Conservation (phyloP, 345 rosid species). For the Pugionium cornutum region DNA sequence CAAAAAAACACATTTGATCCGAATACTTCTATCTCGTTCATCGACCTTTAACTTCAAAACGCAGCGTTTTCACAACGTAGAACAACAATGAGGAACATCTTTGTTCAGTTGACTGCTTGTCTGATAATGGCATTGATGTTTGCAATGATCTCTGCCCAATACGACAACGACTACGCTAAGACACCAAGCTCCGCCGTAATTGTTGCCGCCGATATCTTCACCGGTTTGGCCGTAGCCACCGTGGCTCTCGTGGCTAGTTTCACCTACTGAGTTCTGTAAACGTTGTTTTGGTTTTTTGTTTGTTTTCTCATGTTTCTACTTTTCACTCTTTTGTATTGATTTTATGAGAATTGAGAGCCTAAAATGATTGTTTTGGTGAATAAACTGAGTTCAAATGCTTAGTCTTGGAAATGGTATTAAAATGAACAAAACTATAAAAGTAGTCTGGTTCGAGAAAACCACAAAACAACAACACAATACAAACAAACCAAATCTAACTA, state of each 20-base stretch:
- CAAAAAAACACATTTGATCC: background rate
- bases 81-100: conserved; percentile 3
- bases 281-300: background rate
- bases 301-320: too few relatives aligned
- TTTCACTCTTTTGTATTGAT: too few relatives aligned
- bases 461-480: too few relatives aligned
- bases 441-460: too few relatives aligned
- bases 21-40: conserved; percentile 5
- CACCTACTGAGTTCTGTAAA: background rate
- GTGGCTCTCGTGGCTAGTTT: conserved; percentile 20
- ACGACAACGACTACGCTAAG: conserved; percentile 3
- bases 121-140: conserved; percentile 24
- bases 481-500: background rate
- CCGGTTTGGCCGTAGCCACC: conserved; percentile 4
- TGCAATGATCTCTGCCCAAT: conserved; percentile 23
- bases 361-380: too few relatives aligned
- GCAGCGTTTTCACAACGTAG: background rate
- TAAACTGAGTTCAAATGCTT: too few relatives aligned
- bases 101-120: conserved; percentile 19
- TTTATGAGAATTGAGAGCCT: too few relatives aligned
- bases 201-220: conserved; percentile 1
- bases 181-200: conserved; percentile 22
- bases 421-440: too few relatives aligned
- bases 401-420: too few relatives aligned
- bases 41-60: background rate